Conservation (phyloP, 2,329 filamentous ascomycete species). For the Calonectria naviculata region DNA sequence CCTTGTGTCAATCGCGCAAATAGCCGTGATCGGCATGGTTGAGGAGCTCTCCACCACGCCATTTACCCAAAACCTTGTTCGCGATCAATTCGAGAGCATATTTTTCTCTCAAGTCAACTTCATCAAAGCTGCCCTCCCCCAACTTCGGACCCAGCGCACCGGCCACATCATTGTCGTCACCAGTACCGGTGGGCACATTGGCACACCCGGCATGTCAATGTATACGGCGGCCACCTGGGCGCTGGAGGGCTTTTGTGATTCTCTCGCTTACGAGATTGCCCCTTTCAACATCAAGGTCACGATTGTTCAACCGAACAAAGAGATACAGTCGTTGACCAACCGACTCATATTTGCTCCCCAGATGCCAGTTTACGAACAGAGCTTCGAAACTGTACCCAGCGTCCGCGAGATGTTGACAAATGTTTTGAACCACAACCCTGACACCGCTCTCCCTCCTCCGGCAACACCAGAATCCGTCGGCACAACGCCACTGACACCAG, state of each 20-base stretch:
- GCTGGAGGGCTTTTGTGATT: constrained; percentile 95
- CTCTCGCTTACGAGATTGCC: constrained; percentile 93
- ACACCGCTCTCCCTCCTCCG: constrained; percentile 60
- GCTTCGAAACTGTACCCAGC: constrained; percentile 72
- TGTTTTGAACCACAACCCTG: constrained; percentile 81
- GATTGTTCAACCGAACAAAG: constrained; percentile 94
- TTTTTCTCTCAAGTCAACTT: constrained; percentile 98
- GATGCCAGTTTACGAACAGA: constrained; percentile 64
- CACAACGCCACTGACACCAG: constrained; percentile 44
- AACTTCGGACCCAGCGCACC: constrained; percentile 81
- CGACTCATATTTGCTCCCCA: constrained; percentile 86
- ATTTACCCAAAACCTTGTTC: constrained; percentile 80
- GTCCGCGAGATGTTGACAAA: constrained; percentile 86
- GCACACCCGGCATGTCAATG: constrained; percentile 89
- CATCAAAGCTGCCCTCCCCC: constrained; percentile 87
- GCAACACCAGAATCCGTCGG: constrained; percentile 36
- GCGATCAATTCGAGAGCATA: constrained; percentile 92
- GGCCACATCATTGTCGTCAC: constrained; percentile 93
- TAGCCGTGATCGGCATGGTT: constrained; percentile 88
- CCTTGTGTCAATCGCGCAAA: constrained; percentile 4
- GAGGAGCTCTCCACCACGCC: constrained; percentile 85
- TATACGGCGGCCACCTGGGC: constrained; percentile 96
- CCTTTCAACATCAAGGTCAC: constrained; percentile 98
- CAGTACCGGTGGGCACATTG: constrained; percentile 91
- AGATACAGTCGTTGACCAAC: constrained; percentile 89